Conservation (phyloP, 495 filamentous ascomycete genomes). For the Penicillium cataractarum region DNA sequence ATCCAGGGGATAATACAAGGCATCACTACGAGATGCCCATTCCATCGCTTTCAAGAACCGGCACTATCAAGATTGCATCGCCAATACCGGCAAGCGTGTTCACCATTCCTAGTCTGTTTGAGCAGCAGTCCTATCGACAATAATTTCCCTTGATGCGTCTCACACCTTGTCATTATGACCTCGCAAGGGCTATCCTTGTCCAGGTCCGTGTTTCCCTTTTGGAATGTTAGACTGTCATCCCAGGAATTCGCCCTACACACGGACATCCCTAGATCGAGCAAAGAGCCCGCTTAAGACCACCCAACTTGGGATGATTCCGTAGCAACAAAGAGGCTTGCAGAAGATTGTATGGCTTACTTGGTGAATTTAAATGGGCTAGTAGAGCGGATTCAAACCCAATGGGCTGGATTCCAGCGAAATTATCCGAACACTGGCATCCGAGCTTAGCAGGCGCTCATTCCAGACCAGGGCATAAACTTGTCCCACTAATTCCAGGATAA, state of each 20-base stretch:
- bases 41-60: neutral
- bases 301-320: neutral
- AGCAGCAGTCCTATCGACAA: neutral
- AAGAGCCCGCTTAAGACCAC: neutral
- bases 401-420: neutral
- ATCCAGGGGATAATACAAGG: neutral
- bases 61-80: neutral
- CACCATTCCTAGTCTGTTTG: slow-evolving; percentile 17
- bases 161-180: slow-evolving; percentile 26
- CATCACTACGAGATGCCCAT: no score
- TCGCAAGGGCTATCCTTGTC: slow-evolving; percentile 6
- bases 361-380: neutral
- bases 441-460: slow-evolving; percentile 22
- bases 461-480: slow-evolving; percentile 14
- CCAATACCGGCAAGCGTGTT: neutral
- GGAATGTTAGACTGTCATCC: slow-evolving; percentile 27
- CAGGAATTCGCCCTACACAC: slow-evolving; percentile 10
- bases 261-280: slow-evolving; percentile 26
- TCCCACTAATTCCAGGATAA: neutral
- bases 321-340: neutral
- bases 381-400: neutral
- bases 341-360: neutral
- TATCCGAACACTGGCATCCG: slow-evolving; percentile 17
- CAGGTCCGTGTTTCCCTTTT: neutral
- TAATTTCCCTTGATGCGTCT: neutral